Evolutionary conservation across 2,329 filamentous ascomycete species (phyloP).

Genomic region (Talaromyces amestolkiae): DNA sequence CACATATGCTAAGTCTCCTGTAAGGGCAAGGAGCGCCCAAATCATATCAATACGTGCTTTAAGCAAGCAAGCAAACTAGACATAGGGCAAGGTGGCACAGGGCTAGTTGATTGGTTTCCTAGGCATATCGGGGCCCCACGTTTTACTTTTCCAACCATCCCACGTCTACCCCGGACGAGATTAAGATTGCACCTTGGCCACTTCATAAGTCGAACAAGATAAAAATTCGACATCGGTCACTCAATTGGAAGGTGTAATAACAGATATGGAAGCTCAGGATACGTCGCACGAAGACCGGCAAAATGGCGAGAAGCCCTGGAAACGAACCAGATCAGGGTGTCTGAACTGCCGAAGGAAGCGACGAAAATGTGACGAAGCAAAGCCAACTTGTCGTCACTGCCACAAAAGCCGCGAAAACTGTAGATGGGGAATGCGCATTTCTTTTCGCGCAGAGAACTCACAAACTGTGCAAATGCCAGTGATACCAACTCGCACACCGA

Average conservation of each 20-base stretch:
- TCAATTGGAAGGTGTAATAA: too few relatives aligned
- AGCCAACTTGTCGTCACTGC: conserved; percentile 7
- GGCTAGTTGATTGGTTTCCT: neutral
- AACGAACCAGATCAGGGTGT: conserved; percentile 13
- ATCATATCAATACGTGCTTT: too few relatives aligned
- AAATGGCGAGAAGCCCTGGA: neutral
- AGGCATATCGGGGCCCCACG: neutral
- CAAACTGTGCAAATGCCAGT: conserved; percentile 8
- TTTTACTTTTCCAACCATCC: neutral
- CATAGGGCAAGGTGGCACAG: neutral
- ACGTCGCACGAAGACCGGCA: neutral
- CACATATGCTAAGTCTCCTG: too few relatives aligned
- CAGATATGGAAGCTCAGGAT: neutral
- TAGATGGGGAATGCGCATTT: conserved; percentile 11
- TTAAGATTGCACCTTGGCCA: neutral
- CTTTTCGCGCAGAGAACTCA: conserved; percentile 7
- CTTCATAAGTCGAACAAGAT: neutral
- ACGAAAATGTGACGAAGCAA: conserved; percentile 9
- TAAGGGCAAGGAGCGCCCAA: too few relatives aligned
- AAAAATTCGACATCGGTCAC: too few relatives aligned
- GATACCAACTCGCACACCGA: neutral
- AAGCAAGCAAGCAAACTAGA: neutral
- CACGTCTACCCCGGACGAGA: neutral
- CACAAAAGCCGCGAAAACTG: conserved; percentile 4
- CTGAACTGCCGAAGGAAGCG: conserved; percentile 8